Evolutionary conservation across 371 early-diverging fungal species (phyloP).

Genomic region (Syncephalastrum monosporum): DNA sequence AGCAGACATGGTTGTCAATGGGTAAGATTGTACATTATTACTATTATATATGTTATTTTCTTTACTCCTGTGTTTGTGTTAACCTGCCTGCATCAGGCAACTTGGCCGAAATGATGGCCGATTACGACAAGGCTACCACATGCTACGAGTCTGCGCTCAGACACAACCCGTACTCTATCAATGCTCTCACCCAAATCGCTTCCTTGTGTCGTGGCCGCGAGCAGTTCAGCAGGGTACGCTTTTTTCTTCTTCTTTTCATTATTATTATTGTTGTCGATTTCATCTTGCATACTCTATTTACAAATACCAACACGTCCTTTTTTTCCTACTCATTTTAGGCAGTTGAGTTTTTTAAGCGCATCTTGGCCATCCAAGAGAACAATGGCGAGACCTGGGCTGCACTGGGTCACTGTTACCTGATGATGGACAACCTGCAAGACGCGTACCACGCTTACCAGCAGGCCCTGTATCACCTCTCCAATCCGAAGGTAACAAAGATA

Average conservation of each 20-base stretch:
- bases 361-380: too few species aligned
- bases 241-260: neutral
- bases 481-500: too few species aligned
- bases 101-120: neutral
- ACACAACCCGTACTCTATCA: conserved; percentile 2
- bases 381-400: too few species aligned
- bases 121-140: conserved; percentile 41
- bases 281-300: conserved; percentile 5
- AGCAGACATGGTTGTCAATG: conserved; percentile 75
- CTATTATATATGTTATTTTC: neutral
- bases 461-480: too few species aligned
- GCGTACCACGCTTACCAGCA: too few species aligned
- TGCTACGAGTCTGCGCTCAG: neutral
- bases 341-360: conserved; percentile 78
- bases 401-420: too few species aligned
- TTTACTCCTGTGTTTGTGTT: neutral
- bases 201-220: neutral
- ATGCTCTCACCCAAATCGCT: conserved; percentile 1
- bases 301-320: neutral
- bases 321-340: conserved; percentile 48
- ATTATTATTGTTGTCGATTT: conserved; percentile 1
- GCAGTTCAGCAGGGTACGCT: neutral
- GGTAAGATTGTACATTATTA: conserved; percentile 48
- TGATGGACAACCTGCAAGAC: too few species aligned
- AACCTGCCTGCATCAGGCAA: neutral